phyloP scores from a whole-genome alignment of 257 asterid species.

The Cinchona pubescens region DNA sequence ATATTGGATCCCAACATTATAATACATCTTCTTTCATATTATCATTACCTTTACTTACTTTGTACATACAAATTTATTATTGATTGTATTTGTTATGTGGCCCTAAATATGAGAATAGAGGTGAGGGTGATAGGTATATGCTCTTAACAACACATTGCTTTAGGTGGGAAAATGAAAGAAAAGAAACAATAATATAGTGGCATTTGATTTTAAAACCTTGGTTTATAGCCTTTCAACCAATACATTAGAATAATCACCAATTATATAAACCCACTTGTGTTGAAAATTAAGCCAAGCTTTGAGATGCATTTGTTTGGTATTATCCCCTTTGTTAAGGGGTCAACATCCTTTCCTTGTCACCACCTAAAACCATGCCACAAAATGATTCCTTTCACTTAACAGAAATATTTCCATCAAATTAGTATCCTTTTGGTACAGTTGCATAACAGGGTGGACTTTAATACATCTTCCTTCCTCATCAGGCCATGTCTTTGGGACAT shows the following conservation, averaged over 20 bases:
- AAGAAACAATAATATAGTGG: too few relatives aligned
- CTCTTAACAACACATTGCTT: conserved; percentile 10
- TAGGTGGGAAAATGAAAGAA: neutral
- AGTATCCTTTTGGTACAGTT: conserved; percentile 13
- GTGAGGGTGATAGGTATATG: neutral
- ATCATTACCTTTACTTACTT: neutral
- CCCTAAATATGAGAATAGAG: neutral
- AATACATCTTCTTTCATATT: neutral
- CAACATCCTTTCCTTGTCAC: conserved; percentile 45
- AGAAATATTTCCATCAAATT: conserved; percentile 14
- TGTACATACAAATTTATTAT: neutral
- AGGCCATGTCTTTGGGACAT: conserved; percentile 12
- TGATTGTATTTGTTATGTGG: neutral
- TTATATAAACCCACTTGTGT: conserved; percentile 28
- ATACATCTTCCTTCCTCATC: neutral
- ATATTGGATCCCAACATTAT: neutral
- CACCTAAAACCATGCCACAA: conserved; percentile 40
- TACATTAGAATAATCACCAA: conserved; percentile 24
- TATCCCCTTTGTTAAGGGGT: conserved; percentile 49
- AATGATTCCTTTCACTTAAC: conserved; percentile 29
- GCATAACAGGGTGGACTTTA: conserved; percentile 18
- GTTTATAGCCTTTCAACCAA: conserved; percentile 24
- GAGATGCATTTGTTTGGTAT: conserved; percentile 47
- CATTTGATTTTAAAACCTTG: conserved; percentile 1
- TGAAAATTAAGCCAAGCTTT: conserved; percentile 30